Conservation (phyloP, 73 alveolate genomes). For the Stentor coeruleus region DNA sequence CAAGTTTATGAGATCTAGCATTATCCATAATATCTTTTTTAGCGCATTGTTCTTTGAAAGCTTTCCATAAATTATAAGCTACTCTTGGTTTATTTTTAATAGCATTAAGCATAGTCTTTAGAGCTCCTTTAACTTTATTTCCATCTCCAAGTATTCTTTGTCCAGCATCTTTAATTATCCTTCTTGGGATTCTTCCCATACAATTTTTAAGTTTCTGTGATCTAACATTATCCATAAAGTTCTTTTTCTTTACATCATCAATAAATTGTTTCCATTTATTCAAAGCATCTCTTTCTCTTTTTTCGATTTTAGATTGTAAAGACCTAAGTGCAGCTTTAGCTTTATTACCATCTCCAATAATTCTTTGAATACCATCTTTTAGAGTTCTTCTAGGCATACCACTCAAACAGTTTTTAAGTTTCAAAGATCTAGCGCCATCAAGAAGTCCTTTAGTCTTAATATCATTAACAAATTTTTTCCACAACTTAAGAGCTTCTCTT, state of each 20-base stretch:
- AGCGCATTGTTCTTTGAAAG: background rate
- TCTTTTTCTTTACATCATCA: background rate
- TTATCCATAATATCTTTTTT: background rate
- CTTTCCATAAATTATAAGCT: slow-evolving; percentile 6
- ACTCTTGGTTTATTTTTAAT: background rate
- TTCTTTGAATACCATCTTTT: background rate
- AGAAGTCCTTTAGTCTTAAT: background rate
- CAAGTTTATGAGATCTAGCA: background rate
- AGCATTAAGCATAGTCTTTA: background rate
- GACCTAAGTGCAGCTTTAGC: background rate
- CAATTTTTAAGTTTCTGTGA: slow-evolving; percentile 6
- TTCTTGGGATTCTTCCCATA: background rate
- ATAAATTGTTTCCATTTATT: background rate
- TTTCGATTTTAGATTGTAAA: background rate
- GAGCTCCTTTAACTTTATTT: slow-evolving; percentile 17
- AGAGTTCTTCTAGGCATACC: background rate
- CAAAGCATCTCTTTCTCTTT: background rate
- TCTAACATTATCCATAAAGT: background rate
- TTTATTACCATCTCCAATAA: slow-evolving; percentile 6
- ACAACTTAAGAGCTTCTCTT: background rate
- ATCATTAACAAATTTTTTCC: background rate
- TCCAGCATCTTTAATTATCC: background rate
- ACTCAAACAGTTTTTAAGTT: background rate
- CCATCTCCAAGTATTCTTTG: slow-evolving; percentile 14
- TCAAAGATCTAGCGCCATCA: background rate